Conservation (phyloP, 495 filamentous ascomycete genomes). For the Podospora australis region DNA sequence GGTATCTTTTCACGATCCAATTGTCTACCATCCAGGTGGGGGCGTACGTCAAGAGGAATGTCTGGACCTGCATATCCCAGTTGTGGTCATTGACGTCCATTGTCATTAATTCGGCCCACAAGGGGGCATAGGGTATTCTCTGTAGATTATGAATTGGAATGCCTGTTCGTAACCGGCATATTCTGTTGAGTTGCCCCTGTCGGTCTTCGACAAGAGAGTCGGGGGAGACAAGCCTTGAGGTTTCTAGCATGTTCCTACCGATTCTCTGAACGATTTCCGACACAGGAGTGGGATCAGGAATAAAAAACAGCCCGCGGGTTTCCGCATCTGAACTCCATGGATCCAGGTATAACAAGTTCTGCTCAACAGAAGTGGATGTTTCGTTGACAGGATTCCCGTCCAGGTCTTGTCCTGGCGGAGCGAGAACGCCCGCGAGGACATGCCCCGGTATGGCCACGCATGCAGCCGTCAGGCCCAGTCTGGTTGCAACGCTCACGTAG, state of each 20-base stretch:
- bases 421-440: conserved; percentile 65
- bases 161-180: background rate
- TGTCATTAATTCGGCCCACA: background rate
- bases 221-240: background rate
- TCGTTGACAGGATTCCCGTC: conserved; percentile 41
- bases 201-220: background rate
- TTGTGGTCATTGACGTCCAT: too few relatives aligned
- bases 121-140: background rate
- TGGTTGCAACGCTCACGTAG: conserved; percentile 37
- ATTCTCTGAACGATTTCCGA: background rate
- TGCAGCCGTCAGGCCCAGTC: conserved; percentile 61
- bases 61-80: too few relatives aligned
- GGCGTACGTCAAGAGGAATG: too few relatives aligned
- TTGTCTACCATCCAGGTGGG: background rate
- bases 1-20: background rate
- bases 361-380: too few relatives aligned
- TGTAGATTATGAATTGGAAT: background rate
- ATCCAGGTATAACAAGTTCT: conserved; percentile 87
- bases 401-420: conserved; percentile 52
- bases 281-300: conserved; percentile 7
- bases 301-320: conserved; percentile 58
- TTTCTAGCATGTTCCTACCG: background rate
- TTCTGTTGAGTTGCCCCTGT: background rate
- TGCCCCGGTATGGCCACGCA: conserved; percentile 75
- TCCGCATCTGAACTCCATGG: conserved; percentile 69